Percentiles rank a stretch among this genome's conserved stretches.
Evolutionary conservation across 257 asterid species (phyloP).

Genomic region (Capsicum baccatum): DNA sequence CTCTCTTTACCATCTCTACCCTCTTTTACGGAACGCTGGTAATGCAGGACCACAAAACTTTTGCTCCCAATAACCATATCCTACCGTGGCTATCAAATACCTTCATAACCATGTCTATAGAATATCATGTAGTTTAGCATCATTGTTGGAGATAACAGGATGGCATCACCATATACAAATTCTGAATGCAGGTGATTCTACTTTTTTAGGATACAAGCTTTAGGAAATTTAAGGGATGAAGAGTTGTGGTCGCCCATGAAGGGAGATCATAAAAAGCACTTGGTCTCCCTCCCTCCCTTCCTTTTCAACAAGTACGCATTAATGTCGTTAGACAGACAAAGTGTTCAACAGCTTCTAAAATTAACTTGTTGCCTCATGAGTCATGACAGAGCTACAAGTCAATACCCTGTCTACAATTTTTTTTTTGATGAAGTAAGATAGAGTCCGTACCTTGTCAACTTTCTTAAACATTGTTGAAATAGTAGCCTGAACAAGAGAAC

Average conservation of each 20-base stretch:
- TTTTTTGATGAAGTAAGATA: neutral
- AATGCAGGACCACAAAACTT: neutral
- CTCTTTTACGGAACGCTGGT: neutral
- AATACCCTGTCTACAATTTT: slow-evolving; percentile 67
- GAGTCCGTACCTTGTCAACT: slow-evolving; percentile 68
- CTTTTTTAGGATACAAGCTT: slow-evolving; percentile 1
- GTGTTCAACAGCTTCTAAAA: neutral
- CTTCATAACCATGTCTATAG: neutral
- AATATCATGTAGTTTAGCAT: slow-evolving; percentile 1
- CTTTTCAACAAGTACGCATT: neutral
- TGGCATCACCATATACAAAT: neutral
- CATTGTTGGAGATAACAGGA: slow-evolving; percentile 1
- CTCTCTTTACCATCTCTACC: slow-evolving; percentile 12
- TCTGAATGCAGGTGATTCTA: slow-evolving; percentile 25
- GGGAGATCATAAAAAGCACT: neutral
- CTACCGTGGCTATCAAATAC: neutral
- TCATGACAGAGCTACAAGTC: slow-evolving; percentile 33
- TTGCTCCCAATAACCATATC: slow-evolving; percentile 13
- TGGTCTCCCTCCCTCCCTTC: neutral
- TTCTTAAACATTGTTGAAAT: slow-evolving; percentile 80
- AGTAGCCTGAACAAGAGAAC: slow-evolving; percentile 75
- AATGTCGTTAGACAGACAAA: neutral
- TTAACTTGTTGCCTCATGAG: slow-evolving; percentile 27
- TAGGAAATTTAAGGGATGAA: slow-evolving; percentile 21
- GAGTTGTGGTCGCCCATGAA: neutral